Percentiles rank a stretch among this genome's conserved stretches.
phyloP scores from a whole-genome alignment of 352 stramenopile genomes.

The Peronospora farinosa region DNA sequence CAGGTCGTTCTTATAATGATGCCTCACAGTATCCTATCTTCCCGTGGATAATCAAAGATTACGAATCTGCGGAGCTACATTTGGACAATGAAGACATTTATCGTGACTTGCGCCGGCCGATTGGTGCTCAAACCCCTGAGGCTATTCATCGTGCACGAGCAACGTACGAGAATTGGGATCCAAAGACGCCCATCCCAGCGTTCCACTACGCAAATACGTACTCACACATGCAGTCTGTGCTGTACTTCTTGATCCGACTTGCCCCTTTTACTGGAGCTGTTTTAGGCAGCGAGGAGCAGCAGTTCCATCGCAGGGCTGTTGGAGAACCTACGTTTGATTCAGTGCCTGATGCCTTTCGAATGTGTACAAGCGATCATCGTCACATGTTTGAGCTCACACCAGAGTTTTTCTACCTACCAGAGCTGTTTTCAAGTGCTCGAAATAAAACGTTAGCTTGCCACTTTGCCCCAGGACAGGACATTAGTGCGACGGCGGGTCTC shows the following conservation, averaged over 20 bases:
- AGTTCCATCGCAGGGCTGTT: conserved; percentile 28
- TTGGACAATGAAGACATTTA: conserved; percentile 90
- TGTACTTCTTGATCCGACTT: conserved; percentile 70
- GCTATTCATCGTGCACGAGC: conserved; percentile 38
- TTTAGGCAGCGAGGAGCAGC: conserved; percentile 32
- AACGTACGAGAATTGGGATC: conserved; percentile 40
- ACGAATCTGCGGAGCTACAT: conserved; percentile 89
- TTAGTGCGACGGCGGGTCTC: conserved; percentile 41
- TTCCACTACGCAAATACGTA: conserved; percentile 73
- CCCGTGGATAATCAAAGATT: conserved; percentile 97
- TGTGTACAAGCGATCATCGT: conserved; percentile 48
- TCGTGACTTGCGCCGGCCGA: conserved; percentile 94
- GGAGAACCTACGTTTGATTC: conserved; percentile 57
- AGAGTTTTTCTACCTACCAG: conserved; percentile 76
- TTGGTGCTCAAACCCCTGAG: conserved; percentile 85
- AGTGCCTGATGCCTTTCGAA: conserved; percentile 47
- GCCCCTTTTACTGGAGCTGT: conserved; percentile 58
- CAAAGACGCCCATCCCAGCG: conserved; percentile 48
- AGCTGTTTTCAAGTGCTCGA: conserved; percentile 58
- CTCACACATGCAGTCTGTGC: conserved; percentile 62
- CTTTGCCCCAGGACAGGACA: conserved; percentile 33
- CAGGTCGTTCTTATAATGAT: conserved; percentile 95
- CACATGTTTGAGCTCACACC: conserved; percentile 68
- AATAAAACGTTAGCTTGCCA: conserved; percentile 54
- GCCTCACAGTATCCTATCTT: conserved; percentile 98